Evolutionary conservation across 345 rosid species (phyloP).

Genomic region (Citrus glauca): DNA sequence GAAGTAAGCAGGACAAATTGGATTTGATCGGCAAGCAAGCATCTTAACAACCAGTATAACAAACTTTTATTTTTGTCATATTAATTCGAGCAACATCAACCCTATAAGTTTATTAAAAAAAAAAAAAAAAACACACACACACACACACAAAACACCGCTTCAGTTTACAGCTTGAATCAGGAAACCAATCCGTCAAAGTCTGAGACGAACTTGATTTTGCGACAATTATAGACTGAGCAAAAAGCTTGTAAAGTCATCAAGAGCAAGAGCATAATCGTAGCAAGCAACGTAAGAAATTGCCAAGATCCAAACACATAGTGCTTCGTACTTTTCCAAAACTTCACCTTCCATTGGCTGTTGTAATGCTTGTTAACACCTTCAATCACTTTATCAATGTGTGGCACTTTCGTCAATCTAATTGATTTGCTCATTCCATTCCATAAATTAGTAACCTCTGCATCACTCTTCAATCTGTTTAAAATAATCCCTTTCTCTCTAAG

Average conservation of each 20-base stretch:
- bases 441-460: conserved; percentile 54
- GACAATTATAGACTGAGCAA: conserved; percentile 35
- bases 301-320: conserved; percentile 56
- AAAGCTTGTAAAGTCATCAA: conserved; percentile 46
- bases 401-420: conserved; percentile 56
- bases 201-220: not conserved
- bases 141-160: too few relatives aligned
- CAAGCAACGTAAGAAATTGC: conserved; percentile 51
- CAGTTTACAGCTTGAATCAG: too few relatives aligned
- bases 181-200: not conserved
- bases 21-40: too few relatives aligned
- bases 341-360: conserved; percentile 55
- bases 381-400: conserved; percentile 55
- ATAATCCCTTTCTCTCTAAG: conserved; percentile 60
- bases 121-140: too few relatives aligned
- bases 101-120: too few relatives aligned
- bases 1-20: too few relatives aligned
- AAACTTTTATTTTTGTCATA: too few relatives aligned
- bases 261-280: conserved; percentile 42
- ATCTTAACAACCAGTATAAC: too few relatives aligned
- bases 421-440: conserved; percentile 86
- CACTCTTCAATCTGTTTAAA: conserved; percentile 26
- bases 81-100: too few relatives aligned
- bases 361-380: conserved; percentile 65
- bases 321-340: conserved; percentile 31